phyloP scores from a whole-genome alignment of 192 early-diverging fungal genomes.

The Podila minutissima region DNA sequence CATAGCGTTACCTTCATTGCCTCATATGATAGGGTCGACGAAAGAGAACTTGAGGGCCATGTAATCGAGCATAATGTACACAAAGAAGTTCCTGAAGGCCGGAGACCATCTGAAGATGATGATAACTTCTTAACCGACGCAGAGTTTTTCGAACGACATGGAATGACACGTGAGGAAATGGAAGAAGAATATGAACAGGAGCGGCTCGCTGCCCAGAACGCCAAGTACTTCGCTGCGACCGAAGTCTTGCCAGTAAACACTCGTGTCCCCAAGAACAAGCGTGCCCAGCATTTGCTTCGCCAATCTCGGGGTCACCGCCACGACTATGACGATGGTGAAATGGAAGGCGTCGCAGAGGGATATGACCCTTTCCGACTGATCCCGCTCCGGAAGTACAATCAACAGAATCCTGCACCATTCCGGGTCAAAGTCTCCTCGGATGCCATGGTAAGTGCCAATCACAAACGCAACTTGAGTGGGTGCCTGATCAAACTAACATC shows the following conservation, averaged over 20 bases:
- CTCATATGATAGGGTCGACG: slow-evolving; percentile 56
- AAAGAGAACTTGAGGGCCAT: slow-evolving; percentile 63
- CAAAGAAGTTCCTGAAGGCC: background rate
- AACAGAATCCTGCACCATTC: slow-evolving; percentile 62
- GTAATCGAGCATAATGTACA: slow-evolving; percentile 65
- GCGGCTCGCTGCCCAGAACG: slow-evolving; percentile 60
- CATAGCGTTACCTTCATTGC: background rate
- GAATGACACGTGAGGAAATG: slow-evolving; percentile 50
- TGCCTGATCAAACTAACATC: background rate
- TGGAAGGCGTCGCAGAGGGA: slow-evolving; percentile 29
- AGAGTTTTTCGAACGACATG: slow-evolving; percentile 25
- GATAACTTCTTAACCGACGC: slow-evolving; percentile 14
- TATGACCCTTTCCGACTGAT: slow-evolving; percentile 70
- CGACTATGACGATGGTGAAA: slow-evolving; percentile 3
- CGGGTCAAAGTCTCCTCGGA: slow-evolving; percentile 57
- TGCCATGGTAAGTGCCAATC: slow-evolving; percentile 56
- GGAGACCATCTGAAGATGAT: slow-evolving; percentile 12
- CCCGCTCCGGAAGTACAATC: slow-evolving; percentile 54
- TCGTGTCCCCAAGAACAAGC: slow-evolving; percentile 35
- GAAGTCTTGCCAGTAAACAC: slow-evolving; percentile 33
- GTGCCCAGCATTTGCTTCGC: slow-evolving; percentile 34
- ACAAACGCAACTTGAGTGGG: no score
- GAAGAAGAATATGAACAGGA: slow-evolving; percentile 55
- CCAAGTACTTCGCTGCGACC: slow-evolving; percentile 64
- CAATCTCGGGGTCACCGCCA: slow-evolving; percentile 13